Evolutionary conservation across 2,329 filamentous ascomycete genomes (phyloP).

Genomic region (Alternaria solani): DNA sequence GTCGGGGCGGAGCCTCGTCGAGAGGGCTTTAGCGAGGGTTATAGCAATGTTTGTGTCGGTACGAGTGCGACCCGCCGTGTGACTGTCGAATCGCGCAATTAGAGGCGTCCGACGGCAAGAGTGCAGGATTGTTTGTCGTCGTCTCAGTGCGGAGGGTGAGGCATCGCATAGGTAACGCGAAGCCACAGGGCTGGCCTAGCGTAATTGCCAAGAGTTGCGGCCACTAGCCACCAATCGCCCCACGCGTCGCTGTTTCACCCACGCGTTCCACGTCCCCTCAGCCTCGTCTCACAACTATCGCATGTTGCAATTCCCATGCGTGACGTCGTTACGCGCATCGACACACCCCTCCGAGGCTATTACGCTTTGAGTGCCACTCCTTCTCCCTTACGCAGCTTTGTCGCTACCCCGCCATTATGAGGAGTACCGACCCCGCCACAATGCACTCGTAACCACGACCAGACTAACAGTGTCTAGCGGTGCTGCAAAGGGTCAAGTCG

Average conservation of each 20-base stretch:
- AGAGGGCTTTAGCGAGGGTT: conserved; percentile 30
- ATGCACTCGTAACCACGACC: conserved; percentile 7
- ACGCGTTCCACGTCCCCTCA: conserved; percentile 14
- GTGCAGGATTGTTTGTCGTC: conserved; percentile 29
- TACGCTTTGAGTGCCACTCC: background rate
- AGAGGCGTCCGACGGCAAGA: conserved; percentile 28
- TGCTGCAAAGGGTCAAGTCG: conserved; percentile 91
- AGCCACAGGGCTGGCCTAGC: conserved; percentile 33
- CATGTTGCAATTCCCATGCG: conserved; percentile 12
- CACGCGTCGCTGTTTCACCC: conserved; percentile 26
- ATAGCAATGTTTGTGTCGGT: conserved; percentile 22
- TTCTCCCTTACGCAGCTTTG: conserved; percentile 3
- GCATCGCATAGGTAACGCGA: conserved; percentile 34
- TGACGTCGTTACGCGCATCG: conserved; percentile 12
- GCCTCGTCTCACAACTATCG: conserved; percentile 14
- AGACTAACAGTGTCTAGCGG: conserved; percentile 64
- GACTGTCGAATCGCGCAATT: conserved; percentile 26
- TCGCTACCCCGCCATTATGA: conserved; percentile 30
- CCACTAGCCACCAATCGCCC: conserved; percentile 13
- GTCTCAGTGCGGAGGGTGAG: conserved; percentile 38
- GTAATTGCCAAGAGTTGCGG: conserved; percentile 29
- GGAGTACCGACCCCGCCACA: conserved; percentile 26
- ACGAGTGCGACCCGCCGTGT: conserved; percentile 18
- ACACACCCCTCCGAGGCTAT: background rate
- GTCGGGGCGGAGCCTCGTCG: conserved; percentile 52